Evolutionary conservation across 73 alveolate genomes (phyloP).

Genomic region (Paramecium tetraurelia): DNA sequence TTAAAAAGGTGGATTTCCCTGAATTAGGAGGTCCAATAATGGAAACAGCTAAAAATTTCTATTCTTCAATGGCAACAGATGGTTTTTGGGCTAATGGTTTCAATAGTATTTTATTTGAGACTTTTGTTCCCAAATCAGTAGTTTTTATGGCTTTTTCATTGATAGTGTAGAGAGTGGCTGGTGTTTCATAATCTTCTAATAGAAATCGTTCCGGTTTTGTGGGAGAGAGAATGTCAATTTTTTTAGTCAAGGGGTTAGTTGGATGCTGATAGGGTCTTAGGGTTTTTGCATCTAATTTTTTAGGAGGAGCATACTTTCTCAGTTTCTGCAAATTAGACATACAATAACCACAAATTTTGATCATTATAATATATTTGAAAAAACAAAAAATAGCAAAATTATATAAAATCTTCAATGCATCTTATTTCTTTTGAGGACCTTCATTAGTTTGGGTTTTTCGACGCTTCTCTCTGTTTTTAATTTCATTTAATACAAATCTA

Average conservation of each 20-base stretch:
- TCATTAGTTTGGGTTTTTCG: neutral
- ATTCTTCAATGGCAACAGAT: neutral
- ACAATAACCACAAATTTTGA: neutral
- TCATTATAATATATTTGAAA: neutral
- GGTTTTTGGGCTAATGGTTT: neutral
- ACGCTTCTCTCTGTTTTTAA: conserved; percentile 8
- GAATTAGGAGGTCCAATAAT: conserved; percentile 64
- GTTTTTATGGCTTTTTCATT: neutral
- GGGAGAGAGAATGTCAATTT: neutral
- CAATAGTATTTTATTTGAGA: neutral
- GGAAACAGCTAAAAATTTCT: conserved; percentile 28
- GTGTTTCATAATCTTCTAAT: conserved; percentile 24
- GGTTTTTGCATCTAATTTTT: neutral
- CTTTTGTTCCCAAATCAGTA: neutral
- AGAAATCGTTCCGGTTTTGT: conserved; percentile 10
- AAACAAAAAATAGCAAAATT: neutral
- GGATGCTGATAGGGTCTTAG: conserved; percentile 33
- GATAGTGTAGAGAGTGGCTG: neutral
- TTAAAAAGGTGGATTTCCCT: conserved; percentile 57
- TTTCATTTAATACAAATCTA: neutral
- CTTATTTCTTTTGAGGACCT: neutral
- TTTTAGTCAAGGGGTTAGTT: neutral
- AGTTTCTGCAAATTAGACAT: conserved; percentile 8
- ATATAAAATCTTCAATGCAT: neutral
- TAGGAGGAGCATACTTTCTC: conserved; percentile 8